Conservation (phyloP, 345 rosid species). For the Salix viminalis region DNA sequence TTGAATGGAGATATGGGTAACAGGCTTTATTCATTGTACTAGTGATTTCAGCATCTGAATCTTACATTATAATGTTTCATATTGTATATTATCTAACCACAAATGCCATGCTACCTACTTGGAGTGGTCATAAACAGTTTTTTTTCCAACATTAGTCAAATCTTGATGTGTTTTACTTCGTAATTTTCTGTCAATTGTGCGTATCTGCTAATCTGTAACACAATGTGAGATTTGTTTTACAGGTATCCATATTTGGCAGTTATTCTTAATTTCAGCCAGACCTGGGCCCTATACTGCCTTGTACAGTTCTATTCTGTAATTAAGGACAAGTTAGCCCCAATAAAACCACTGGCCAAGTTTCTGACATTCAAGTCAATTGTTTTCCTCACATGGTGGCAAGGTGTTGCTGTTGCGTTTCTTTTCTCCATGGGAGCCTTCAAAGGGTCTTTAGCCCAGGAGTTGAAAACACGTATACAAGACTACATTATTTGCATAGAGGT, state of each 20-base stretch:
- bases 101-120: background rate
- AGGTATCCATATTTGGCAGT: constrained; percentile 97
- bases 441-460: constrained; percentile 82
- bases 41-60: constrained; percentile 1
- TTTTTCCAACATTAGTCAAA: background rate
- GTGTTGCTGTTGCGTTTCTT: constrained; percentile 85
- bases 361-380: constrained; percentile 92
- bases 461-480: constrained; percentile 87
- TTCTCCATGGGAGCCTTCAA: constrained; percentile 79
- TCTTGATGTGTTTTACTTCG: background rate
- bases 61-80: background rate
- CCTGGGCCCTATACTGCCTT: constrained; percentile 96
- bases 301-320: constrained; percentile 87
- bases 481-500: constrained; percentile 98
- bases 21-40: constrained; percentile 13
- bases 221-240: constrained; percentile 22
- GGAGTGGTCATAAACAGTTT: background rate
- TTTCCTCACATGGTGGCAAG: constrained; percentile 99
- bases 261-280: constrained; percentile 94
- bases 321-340: constrained; percentile 82
- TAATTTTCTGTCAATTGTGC: background rate
- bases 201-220: background rate
- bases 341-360: constrained; percentile 93
- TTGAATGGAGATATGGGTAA: constrained; percentile 93
- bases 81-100: background rate